Conservation (phyloP, 176 grass and related monocot species). For the Lolium multiflorum region DNA sequence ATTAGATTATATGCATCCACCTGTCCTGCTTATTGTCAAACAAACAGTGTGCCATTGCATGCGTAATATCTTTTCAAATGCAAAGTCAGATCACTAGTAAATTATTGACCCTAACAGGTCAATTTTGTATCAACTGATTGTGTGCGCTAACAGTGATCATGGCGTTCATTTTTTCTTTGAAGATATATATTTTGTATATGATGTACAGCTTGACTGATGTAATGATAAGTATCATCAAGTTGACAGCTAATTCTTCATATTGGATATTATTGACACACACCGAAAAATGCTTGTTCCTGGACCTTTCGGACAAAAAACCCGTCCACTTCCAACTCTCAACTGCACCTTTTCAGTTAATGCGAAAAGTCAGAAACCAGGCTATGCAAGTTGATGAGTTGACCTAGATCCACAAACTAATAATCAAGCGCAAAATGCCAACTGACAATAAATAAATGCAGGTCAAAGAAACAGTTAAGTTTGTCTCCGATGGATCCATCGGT, state of each 20-base stretch:
- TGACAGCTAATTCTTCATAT: background rate
- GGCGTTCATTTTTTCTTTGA: background rate
- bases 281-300: background rate
- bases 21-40: slow-evolving; percentile 40
- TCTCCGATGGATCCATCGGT: slow-evolving; percentile 16
- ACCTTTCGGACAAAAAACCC: background rate
- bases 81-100: slow-evolving; percentile 29
- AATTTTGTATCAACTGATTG: background rate
- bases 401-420: background rate
- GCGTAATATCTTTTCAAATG: slow-evolving; percentile 1
- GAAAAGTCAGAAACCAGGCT: background rate
- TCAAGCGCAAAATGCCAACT: slow-evolving; percentile 22
- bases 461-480: slow-evolving; percentile 46
- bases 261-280: background rate
- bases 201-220: slow-evolving; percentile 41
- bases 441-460: slow-evolving; percentile 25
- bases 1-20: slow-evolving; percentile 38
- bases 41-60: background rate
- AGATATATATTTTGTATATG: background rate
- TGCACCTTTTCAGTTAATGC: slow-evolving; percentile 25
- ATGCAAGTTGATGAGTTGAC: slow-evolving; percentile 35
- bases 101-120: slow-evolving; percentile 3
- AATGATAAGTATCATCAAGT: background rate
- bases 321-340: background rate
- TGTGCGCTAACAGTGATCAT: background rate